phyloP scores from a whole-genome alignment of 352 stramenopile species.

The Phytophthora agathidicida region DNA sequence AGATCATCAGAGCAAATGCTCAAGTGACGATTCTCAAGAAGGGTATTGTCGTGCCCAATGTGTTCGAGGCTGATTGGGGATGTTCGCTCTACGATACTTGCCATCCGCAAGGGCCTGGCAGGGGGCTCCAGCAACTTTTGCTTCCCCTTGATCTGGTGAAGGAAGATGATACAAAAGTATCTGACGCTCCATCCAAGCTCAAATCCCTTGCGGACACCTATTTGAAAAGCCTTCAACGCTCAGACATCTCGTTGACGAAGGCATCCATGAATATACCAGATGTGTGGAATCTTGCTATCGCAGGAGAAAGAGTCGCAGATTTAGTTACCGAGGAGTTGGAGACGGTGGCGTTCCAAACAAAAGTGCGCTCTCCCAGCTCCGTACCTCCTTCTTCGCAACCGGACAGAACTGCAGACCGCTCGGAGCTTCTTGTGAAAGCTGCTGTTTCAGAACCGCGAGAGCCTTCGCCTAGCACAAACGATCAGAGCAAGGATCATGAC shows the following conservation, averaged over 20 bases:
- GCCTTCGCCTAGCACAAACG: background rate
- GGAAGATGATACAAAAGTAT: constrained; percentile 25
- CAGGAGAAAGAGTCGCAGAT: background rate
- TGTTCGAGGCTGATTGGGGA: constrained; percentile 21
- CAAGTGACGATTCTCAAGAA: constrained; percentile 16
- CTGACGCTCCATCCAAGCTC: constrained; percentile 21
- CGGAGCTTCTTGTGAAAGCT: background rate
- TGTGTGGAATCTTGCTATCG: constrained; percentile 34
- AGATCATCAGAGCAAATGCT: constrained; percentile 17
- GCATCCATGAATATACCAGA: constrained; percentile 38
- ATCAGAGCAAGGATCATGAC: background rate
- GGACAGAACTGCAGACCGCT: background rate
- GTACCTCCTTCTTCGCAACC: background rate
- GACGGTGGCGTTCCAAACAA: background rate
- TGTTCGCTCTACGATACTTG: background rate
- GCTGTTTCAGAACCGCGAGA: background rate
- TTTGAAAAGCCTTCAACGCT: constrained; percentile 15
- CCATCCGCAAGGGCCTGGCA: background rate
- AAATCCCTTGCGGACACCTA: constrained; percentile 17
- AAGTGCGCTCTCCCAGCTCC: background rate
- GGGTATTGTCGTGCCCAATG: constrained; percentile 21
- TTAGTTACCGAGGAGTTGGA: constrained; percentile 20
- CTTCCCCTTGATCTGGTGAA: constrained; percentile 30
- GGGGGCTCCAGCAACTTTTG: constrained; percentile 26
- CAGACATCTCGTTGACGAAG: constrained; percentile 34